These are phyloP conservation scores for Aspergillus fijiensis DNA, from an alignment of 2,329 filamentous ascomycete species.

Conservation along the genomic window DNA sequence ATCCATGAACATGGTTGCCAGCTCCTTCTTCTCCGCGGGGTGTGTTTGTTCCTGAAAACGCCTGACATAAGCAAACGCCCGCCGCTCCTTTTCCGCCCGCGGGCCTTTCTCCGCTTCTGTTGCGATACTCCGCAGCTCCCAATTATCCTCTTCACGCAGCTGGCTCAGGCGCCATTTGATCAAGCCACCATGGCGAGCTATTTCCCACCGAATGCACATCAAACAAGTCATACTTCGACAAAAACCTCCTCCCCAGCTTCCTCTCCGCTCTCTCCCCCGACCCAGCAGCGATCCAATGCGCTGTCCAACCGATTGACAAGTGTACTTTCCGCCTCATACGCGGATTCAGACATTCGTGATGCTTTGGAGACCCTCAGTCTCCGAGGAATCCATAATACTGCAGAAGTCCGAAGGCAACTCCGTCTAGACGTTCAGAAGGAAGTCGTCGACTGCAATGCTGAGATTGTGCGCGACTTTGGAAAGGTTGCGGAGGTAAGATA, in stretches of 20 bases:
- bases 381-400: slow-evolving; percentile 68
- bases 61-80: neutral
- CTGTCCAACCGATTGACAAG: slow-evolving; percentile 78
- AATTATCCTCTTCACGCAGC: slow-evolving; percentile 5
- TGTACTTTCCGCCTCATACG: slow-evolving; percentile 87
- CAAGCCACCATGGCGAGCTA: slow-evolving; percentile 36
- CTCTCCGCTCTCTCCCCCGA: slow-evolving; percentile 32
- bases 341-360: slow-evolving; percentile 87
- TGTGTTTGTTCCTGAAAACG: neutral
- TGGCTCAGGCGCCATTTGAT: slow-evolving; percentile 4
- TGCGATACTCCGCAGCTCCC: slow-evolving; percentile 22
- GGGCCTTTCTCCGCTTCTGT: slow-evolving; percentile 17
- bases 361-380: slow-evolving; percentile 75
- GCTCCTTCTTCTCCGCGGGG: neutral
- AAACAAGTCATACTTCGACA: slow-evolving; percentile 24
- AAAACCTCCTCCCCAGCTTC: slow-evolving; percentile 24
- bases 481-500: slow-evolving; percentile 74
- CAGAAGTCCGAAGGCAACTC: slow-evolving; percentile 74
- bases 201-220: slow-evolving; percentile 26
- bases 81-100: neutral
- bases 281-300: slow-evolving; percentile 55
- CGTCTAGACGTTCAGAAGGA: slow-evolving; percentile 85
- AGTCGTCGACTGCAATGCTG: slow-evolving; percentile 87
- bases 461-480: slow-evolving; percentile 84
- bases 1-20: too few relatives aligned